These are phyloP conservation scores for Solanum piurae DNA, from an alignment of 257 asterid genomes.

Conservation along the genomic window DNA sequence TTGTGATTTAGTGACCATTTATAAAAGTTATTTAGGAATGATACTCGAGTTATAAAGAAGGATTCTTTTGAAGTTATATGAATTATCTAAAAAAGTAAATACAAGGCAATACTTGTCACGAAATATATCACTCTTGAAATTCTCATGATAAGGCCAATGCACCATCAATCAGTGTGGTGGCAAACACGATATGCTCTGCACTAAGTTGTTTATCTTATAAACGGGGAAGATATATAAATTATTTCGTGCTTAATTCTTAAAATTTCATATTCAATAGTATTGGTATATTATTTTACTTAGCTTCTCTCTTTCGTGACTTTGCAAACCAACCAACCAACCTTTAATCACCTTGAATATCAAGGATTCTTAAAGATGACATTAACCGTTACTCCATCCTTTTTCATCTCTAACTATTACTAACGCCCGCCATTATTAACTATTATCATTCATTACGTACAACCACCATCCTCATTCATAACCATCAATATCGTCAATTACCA, in stretches of 20 bases:
- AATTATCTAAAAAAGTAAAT: no score
- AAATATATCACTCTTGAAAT: neutral
- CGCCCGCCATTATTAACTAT: neutral
- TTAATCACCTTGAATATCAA: neutral
- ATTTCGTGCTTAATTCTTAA: no score
- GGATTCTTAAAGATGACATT: neutral
- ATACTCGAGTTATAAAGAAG: no score
- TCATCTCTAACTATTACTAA: no score
- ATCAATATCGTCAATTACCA: neutral
- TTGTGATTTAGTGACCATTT: neutral
- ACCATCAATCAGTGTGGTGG: neutral
- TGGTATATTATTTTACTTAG: neutral
- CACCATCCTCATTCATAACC: neutral
- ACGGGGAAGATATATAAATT: no score
- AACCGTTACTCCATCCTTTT: neutral
- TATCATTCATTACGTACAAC: neutral
- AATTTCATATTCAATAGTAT: no score
- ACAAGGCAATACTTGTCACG: no score
- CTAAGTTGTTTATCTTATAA: no score
- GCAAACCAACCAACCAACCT: neutral
- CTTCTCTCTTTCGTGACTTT: neutral
- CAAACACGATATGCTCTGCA: no score
- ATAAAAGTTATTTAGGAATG: neutral
- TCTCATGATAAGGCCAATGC: neutral
- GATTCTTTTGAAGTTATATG: no score